phyloP scores from a whole-genome alignment of 305 asterid genomes.

The Nicotiana rustica region DNA sequence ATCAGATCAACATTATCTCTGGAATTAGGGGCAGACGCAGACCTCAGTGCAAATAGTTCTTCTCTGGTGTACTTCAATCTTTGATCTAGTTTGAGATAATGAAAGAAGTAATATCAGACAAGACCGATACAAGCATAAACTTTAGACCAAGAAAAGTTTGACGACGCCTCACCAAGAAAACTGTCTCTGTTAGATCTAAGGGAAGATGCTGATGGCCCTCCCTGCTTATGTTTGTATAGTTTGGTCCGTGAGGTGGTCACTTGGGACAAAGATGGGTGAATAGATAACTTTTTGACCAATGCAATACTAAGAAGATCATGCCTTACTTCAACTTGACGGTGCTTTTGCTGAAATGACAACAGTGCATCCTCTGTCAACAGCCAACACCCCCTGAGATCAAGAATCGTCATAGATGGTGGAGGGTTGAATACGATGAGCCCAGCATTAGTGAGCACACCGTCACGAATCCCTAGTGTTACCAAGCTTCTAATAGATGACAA shows the following conservation, averaged over 20 bases:
- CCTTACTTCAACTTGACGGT: slow-evolving; percentile 67
- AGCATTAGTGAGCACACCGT: slow-evolving; percentile 66
- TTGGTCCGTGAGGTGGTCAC: slow-evolving; percentile 37
- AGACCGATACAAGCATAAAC: not conserved
- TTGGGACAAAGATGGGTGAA: slow-evolving; percentile 49
- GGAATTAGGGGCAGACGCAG: slow-evolving; percentile 47
- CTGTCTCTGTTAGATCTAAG: slow-evolving; percentile 33
- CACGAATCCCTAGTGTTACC: slow-evolving; percentile 63
- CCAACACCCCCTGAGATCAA: slow-evolving; percentile 96
- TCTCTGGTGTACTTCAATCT: slow-evolving; percentile 83
- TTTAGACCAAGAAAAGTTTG: not conserved
- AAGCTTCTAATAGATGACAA: slow-evolving; percentile 54
- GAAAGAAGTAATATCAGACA: slow-evolving; percentile 31
- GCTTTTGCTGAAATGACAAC: slow-evolving; percentile 55
- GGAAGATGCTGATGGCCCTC: slow-evolving; percentile 47
- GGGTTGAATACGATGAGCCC: slow-evolving; percentile 68
- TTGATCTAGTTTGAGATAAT: slow-evolving; percentile 69
- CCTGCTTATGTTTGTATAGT: slow-evolving; percentile 43
- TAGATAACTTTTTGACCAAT: slow-evolving; percentile 42
- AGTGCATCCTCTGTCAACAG: slow-evolving; percentile 68
- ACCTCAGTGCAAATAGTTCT: slow-evolving; percentile 67
- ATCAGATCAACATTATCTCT: slow-evolving; percentile 37
- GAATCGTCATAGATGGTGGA: slow-evolving; percentile 58
- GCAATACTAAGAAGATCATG: slow-evolving; percentile 59
- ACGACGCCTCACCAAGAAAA: slow-evolving; percentile 59